Conservation (phyloP, 1,284 basidiomycete species). For the Melampsora americana region DNA sequence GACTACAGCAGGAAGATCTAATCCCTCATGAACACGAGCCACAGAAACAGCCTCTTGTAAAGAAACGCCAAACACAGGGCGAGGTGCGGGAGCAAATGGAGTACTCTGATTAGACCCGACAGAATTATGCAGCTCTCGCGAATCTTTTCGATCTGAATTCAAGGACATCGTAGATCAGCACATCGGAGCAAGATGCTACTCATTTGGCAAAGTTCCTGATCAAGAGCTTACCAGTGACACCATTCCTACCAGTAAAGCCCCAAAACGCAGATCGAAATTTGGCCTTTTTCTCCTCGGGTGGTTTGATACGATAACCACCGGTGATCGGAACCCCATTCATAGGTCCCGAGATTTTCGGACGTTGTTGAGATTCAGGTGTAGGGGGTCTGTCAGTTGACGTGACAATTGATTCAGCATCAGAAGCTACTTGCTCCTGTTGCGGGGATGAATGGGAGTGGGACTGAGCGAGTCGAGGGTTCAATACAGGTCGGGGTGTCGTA, state of each 20-base stretch:
- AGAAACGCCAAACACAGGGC: conserved; percentile 84
- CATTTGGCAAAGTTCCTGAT: background rate
- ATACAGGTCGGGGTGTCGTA: background rate
- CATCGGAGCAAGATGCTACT: background rate
- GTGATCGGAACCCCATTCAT: conserved; percentile 80
- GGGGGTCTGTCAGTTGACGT: conserved; percentile 62
- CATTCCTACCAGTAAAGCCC: conserved; percentile 32
- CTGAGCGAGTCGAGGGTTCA: background rate
- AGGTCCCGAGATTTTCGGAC: conserved; percentile 81
- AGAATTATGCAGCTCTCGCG: background rate
- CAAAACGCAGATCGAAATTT: conserved; percentile 42
- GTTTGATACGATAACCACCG: conserved; percentile 75
- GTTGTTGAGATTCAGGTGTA: conserved; percentile 52
- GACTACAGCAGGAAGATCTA: conserved; percentile 85
- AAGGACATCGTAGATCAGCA: background rate
- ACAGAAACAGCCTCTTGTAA: conserved; percentile 83
- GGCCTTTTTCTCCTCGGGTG: conserved; percentile 47
- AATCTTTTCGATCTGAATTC: conserved; percentile 36
- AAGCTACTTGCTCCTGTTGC: conserved; percentile 57
- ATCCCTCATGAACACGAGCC: conserved; percentile 66
- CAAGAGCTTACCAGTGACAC: conserved; percentile 3
- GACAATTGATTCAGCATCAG: conserved; percentile 59
- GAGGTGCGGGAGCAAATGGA: conserved; percentile 59
- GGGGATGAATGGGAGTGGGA: conserved; percentile 58
- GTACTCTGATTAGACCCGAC: conserved; percentile 49